Evolutionary conservation across 2,329 filamentous ascomycete genomes (phyloP), one percentile per base, ranked within the genome.

Genomic region (Hypoxylon sp.): DNA sequence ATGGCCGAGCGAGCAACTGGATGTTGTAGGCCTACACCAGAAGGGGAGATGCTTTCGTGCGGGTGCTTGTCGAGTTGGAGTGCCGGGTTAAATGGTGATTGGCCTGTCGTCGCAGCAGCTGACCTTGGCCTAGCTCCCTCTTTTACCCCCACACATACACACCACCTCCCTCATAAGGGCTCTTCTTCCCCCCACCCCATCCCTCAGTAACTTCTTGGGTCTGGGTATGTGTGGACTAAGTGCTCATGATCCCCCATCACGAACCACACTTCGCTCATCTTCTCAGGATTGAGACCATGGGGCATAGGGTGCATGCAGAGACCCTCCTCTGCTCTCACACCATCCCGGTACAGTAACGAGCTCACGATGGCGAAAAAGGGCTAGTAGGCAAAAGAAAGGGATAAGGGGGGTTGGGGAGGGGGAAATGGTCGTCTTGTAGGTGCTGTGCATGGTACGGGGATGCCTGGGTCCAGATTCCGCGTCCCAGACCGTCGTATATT

Each of bases 81-180:
- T 58, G 35, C 50, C 41, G 62, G 51, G 47, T 49, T 51, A 41
- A 51, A 51, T 61, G 27, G 56, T 71, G 61, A 78, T 78, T 77
- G 76, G 75, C 54, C 59, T 70, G 70, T 65, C 66, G 70, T 64
- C 68, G 69, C 67, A 70, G 51, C 76, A 77, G 72, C 70, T 77
- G 75, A 78, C 74, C 63, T 60, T 56, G 60, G 66, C 64, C 66
- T 67, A 65, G 35, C 18, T 42, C 48, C 48, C 33, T 40, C 46
- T 20, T 35, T 26, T 40, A 33, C 55, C 51, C 55, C 51, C 64
- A 60, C 50, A 56, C 53, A 55, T 49, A 49, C 52, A 53, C 57
- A 60, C 60, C 62, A 60, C 46, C n/a, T n/a, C n/a, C 43, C n/a
- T 56, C 55, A 43, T 40, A 53, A 56, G 53, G 41, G 37, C 37